A percentile compares a stretch with the other conserved stretches of the same genome.
Conservation (phyloP, 768 basidiomycete species). For the Amylocystis lapponica region DNA sequence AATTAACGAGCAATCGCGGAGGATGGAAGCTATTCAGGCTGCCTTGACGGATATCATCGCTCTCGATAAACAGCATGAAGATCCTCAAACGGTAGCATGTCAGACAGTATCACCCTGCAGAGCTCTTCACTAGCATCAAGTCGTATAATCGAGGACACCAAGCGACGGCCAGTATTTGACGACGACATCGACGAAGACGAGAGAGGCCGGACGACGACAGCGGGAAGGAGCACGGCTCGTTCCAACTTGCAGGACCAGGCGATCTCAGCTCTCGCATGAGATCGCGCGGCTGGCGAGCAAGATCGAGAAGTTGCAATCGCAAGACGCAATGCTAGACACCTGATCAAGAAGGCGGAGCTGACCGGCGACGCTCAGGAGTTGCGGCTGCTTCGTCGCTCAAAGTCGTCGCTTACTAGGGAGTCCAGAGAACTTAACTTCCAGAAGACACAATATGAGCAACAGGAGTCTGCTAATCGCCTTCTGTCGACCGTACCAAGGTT, state of each 20-base stretch:
- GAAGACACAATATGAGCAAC: constrained; percentile 89
- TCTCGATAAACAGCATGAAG: constrained; percentile 53
- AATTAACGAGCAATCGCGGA: constrained; percentile 64
- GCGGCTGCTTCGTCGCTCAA: constrained; percentile 74
- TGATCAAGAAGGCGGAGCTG: constrained; percentile 93
- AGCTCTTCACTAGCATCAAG: not conserved
- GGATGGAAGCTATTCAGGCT: constrained; percentile 96
- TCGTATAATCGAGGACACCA: constrained; percentile 1
- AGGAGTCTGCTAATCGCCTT: constrained; percentile 86
- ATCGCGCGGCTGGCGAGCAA: constrained; percentile 75
- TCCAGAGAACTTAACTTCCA: constrained; percentile 83
- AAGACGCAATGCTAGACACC: constrained; percentile 80
- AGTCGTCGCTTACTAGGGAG: constrained; percentile 75
- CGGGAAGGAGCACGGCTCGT: constrained; percentile 44
- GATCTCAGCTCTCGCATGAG: constrained; percentile 87
- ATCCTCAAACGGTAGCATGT: constrained; percentile 9
- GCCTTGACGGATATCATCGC: constrained; percentile 96
- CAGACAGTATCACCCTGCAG: constrained; percentile 9
- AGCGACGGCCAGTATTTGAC: constrained; percentile 14
- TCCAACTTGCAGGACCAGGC: constrained; percentile 79
- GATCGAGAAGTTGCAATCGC: constrained; percentile 69
- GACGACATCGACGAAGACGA: constrained; percentile 42
- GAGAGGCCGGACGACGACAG: constrained; percentile 38
- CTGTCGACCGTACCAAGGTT: constrained; percentile 82
- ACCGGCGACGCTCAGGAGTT: constrained; percentile 88